Conservation (phyloP, 208 protist species). For the Trichomonas tenax region DNA sequence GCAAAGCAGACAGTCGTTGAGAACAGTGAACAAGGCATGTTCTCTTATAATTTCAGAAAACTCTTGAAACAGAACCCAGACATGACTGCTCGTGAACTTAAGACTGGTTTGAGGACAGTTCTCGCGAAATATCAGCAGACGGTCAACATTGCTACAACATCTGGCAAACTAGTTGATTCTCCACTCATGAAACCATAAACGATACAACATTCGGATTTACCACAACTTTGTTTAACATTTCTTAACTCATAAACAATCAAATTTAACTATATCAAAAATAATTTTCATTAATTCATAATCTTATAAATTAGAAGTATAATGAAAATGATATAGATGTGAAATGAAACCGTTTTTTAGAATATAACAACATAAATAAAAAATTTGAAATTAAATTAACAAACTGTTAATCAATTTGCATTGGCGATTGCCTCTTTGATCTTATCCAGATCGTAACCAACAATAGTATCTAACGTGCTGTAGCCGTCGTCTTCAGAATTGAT, state of each 20-base stretch:
- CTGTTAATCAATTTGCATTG: background rate
- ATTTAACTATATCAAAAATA: background rate
- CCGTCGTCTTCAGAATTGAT: background rate
- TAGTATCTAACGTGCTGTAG: background rate
- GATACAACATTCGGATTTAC: background rate
- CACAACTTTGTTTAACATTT: background rate
- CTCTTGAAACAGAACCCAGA: background rate
- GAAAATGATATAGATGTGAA: background rate
- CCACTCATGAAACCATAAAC: background rate
- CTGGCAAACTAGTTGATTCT: background rate
- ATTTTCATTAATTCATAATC: background rate
- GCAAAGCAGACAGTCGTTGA: background rate
- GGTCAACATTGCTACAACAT: background rate
- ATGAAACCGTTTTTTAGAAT: background rate
- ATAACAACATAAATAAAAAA: background rate
- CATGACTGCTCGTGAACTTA: background rate
- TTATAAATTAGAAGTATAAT: background rate
- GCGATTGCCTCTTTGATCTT: background rate
- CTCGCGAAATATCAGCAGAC: background rate
- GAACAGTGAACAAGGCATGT: background rate
- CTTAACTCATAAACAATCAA: background rate
- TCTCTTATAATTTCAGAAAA: background rate
- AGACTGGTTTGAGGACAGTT: background rate
- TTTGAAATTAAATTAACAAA: background rate
- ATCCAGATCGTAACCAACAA: background rate